Percentiles rank a stretch among this genome's conserved stretches.
phyloP scores from a whole-genome alignment of 257 asterid genomes.

The Anisodus acutangulus region DNA sequence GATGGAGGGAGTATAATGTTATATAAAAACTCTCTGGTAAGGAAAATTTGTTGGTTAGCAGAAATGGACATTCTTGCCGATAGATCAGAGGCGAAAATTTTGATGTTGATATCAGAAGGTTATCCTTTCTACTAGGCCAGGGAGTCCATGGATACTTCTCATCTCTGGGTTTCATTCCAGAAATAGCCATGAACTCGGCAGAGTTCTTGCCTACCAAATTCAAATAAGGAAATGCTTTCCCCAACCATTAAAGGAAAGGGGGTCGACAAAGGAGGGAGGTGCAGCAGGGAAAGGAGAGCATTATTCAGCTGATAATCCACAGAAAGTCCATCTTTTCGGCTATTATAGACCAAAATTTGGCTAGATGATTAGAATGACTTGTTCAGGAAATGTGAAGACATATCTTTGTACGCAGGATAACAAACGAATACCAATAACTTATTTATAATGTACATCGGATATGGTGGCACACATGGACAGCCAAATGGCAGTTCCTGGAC shows the following conservation, averaged over 20 bases:
- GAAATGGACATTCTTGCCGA: neutral
- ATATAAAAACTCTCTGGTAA: neutral
- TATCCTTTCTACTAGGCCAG: conserved; percentile 41
- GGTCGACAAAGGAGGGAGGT: neutral
- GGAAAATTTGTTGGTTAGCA: conserved; percentile 20
- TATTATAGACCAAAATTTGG: neutral
- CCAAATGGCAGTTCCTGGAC: conserved; percentile 19
- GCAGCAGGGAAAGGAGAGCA: neutral
- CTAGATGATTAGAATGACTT: neutral
- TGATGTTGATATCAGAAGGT: conserved; percentile 41
- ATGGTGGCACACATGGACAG: conserved; percentile 11
- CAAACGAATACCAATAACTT: conserved; percentile 7
- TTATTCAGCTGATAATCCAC: neutral
- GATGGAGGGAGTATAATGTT: neutral
- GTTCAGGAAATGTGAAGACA: neutral
- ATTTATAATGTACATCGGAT: conserved; percentile 7
- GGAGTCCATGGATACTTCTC: conserved; percentile 40
- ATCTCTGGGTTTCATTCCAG: conserved; percentile 37
- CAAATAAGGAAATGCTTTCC: conserved; percentile 6
- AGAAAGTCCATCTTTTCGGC: neutral
- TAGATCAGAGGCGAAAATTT: neutral
- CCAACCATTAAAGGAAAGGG: conserved; percentile 11
- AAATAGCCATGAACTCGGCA: conserved; percentile 42
- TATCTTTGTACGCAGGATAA: conserved; percentile 3
- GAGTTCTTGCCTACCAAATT: conserved; percentile 40